Evolutionary conservation across 345 rosid species (phyloP).

Genomic region (Adansonia digitata): DNA sequence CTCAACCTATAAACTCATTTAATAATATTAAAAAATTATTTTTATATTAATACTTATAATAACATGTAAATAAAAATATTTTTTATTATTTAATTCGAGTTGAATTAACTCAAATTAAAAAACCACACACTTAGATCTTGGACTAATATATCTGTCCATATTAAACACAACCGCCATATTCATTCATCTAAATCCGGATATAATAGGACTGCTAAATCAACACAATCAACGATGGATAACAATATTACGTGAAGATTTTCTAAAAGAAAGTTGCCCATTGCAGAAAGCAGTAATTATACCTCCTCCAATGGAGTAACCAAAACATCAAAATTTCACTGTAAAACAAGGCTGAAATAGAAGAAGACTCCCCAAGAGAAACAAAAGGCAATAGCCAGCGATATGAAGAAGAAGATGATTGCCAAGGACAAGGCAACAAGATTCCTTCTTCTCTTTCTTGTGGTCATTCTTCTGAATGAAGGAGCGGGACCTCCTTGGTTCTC

Average conservation of each 20-base stretch:
- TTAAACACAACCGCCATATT: too few relatives aligned
- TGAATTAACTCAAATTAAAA: too few relatives aligned
- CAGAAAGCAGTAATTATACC: slow-evolving; percentile 1
- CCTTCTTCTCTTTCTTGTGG: background rate
- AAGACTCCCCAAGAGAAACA: background rate
- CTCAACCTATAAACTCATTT: too few relatives aligned
- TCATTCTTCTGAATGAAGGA: background rate
- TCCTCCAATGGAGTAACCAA: background rate
- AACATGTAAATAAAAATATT: too few relatives aligned
- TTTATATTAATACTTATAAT: too few relatives aligned
- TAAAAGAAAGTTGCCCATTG: background rate
- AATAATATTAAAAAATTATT: too few relatives aligned
- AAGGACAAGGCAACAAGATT: background rate
- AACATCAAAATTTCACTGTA: background rate
- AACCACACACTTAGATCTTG: too few relatives aligned
- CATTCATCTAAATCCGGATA: too few relatives aligned
- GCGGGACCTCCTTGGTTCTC: slow-evolving; percentile 6
- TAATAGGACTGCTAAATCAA: too few relatives aligned
- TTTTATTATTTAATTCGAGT: too few relatives aligned
- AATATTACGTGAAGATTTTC: background rate
- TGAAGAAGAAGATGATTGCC: slow-evolving; percentile 12
- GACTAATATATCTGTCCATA: too few relatives aligned
- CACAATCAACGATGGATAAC: background rate
- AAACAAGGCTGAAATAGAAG: background rate
- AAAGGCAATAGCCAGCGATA: background rate